A percentile compares a stretch with the other conserved stretches of the same genome.
Evolutionary conservation across 345 rosid species (phyloP).

Genomic region (Eucalyptus sp.): DNA sequence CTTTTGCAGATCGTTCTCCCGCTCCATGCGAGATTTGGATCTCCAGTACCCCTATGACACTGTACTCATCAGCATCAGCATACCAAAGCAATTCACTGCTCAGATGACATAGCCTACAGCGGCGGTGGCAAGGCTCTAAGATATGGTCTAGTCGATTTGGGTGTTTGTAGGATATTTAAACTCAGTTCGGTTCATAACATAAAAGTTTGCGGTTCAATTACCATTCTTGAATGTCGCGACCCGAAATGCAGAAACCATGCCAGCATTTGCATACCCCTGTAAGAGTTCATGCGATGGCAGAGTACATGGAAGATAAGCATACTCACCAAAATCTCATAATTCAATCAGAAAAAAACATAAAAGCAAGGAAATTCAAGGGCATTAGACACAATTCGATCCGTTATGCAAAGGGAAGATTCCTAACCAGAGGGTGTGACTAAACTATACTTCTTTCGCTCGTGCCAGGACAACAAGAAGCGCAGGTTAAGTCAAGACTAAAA

Average conservation of each 20-base stretch:
- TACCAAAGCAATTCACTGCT: background rate
- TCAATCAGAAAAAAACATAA: background rate
- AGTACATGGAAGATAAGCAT: background rate
- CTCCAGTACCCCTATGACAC: background rate
- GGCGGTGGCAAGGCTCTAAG: background rate
- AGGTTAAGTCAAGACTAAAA: background rate
- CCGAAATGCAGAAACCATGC: background rate
- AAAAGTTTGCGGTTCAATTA: background rate
- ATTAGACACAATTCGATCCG: background rate
- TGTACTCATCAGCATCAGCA: background rate
- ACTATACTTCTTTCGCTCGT: background rate
- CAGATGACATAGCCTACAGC: background rate
- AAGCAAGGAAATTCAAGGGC: background rate
- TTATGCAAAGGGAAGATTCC: background rate
- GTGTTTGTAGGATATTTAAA: background rate
- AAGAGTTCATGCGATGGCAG: background rate
- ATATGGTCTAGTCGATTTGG: background rate
- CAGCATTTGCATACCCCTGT: background rate
- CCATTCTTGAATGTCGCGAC: background rate
- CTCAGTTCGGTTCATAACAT: background rate
- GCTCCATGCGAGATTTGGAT: background rate
- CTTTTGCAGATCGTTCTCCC: background rate
- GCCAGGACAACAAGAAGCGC: background rate
- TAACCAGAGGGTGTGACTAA: background rate
- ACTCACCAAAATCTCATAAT: background rate